Conservation (phyloP, 495 filamentous ascomycete genomes). For the Penicillium steckii region DNA sequence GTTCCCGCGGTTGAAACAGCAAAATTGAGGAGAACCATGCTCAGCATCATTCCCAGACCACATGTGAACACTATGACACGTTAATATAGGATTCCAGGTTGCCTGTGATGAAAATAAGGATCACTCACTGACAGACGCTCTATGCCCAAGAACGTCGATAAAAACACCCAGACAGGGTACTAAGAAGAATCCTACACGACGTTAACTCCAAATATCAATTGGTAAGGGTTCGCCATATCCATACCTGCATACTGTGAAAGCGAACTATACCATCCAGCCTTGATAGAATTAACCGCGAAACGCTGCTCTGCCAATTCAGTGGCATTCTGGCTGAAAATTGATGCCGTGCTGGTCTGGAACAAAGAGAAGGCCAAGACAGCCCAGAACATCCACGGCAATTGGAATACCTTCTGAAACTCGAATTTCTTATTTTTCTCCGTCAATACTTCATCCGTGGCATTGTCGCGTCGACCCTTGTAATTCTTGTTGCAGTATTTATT, state of each 20-base stretch:
- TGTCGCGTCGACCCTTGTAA: slow-evolving; percentile 33
- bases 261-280: slow-evolving; percentile 45
- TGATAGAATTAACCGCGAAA: slow-evolving; percentile 39
- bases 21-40: slow-evolving; percentile 42
- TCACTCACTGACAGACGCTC: slow-evolving; percentile 40
- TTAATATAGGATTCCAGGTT: background rate
- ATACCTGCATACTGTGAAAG: slow-evolving; percentile 43
- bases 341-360: slow-evolving; percentile 42
- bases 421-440: slow-evolving; percentile 48
- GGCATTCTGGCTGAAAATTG: slow-evolving; percentile 41
- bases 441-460: slow-evolving; percentile 37
- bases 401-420: slow-evolving; percentile 39
- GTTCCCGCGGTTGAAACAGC: slow-evolving; percentile 33
- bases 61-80: slow-evolving; percentile 31
- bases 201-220: background rate
- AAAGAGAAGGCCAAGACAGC: slow-evolving; percentile 38
- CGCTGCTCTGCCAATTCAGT: slow-evolving; percentile 45
- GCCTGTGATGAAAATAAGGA: background rate
- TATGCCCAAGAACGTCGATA: slow-evolving; percentile 43
- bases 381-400: slow-evolving; percentile 48
- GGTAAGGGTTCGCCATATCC: background rate
- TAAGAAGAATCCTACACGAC: slow-evolving; percentile 33
- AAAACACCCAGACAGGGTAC: slow-evolving; percentile 44
- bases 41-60: slow-evolving; percentile 37
- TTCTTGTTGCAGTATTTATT: slow-evolving; percentile 33